Percentiles rank a stretch among this genome's conserved stretches.
Conservation (phyloP, 176 grass and related monocot genomes). For the Ensete ventricosum region DNA sequence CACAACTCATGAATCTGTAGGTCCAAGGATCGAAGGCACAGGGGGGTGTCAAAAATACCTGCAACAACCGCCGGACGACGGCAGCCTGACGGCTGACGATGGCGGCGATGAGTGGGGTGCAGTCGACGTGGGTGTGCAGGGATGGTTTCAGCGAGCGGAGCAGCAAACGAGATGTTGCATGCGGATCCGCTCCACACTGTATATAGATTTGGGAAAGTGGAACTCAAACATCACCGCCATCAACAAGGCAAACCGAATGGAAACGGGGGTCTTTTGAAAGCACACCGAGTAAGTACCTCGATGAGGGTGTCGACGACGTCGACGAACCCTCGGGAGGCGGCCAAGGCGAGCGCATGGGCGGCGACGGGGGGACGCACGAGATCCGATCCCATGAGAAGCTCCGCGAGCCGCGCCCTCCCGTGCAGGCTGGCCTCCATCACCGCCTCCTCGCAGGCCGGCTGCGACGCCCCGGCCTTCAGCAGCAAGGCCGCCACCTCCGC, state of each 20-base stretch:
- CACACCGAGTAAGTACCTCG: slow-evolving; percentile 26
- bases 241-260: too few relatives aligned
- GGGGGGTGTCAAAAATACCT: slow-evolving; percentile 26
- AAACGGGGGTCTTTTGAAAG: too few relatives aligned
- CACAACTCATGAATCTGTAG: not conserved
- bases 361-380: slow-evolving; percentile 63
- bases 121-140: slow-evolving; percentile 75
- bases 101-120: slow-evolving; percentile 69
- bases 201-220: not conserved
- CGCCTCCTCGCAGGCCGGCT: slow-evolving; percentile 92
- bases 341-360: slow-evolving; percentile 69
- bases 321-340: slow-evolving; percentile 59
- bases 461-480: slow-evolving; percentile 65
- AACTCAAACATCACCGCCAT: not conserved
- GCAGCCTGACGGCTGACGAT: slow-evolving; percentile 75
- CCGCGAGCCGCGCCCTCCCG: slow-evolving; percentile 45
- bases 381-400: slow-evolving; percentile 74
- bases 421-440: slow-evolving; percentile 78
- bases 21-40: too few relatives aligned
- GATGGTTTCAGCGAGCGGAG: slow-evolving; percentile 83
- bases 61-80: slow-evolving; percentile 61
- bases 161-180: slow-evolving; percentile 62
- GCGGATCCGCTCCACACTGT: slow-evolving; percentile 75
- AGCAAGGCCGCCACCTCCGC: slow-evolving; percentile 63
- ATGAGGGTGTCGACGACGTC: slow-evolving; percentile 74